Conservation (phyloP, 306 rosid genomes). For the Alnus glutinosa region DNA sequence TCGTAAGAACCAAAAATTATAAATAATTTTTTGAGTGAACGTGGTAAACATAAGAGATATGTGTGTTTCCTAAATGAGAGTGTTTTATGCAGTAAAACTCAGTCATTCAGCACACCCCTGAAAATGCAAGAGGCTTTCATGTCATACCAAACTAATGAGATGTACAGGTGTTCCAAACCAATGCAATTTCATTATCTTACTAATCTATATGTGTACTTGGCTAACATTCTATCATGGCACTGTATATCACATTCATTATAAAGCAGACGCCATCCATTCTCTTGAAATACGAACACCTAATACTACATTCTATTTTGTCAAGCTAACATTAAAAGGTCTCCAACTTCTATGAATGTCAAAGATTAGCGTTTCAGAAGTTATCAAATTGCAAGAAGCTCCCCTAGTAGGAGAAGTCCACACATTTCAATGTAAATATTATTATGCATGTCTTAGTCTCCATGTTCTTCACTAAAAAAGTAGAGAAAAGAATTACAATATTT, state of each 20-base stretch:
- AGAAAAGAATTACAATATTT: conserved; percentile 12
- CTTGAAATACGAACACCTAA: not conserved
- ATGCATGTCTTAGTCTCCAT: not conserved
- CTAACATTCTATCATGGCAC: not conserved
- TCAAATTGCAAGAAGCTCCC: not conserved
- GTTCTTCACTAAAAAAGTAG: not conserved
- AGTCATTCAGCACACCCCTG: not conserved
- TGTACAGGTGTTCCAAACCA: too few relatives aligned
- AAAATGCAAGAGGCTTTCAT: not conserved
- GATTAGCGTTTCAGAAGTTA: not conserved
- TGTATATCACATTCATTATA: not conserved
- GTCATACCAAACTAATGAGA: too few relatives aligned
- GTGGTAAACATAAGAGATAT: not conserved
- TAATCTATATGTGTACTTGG: too few relatives aligned
- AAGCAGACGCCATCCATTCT: not conserved
- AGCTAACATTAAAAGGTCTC: not conserved
- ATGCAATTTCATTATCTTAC: too few relatives aligned
- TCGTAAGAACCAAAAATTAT: not conserved
- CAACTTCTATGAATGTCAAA: not conserved
- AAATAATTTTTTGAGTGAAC: not conserved
- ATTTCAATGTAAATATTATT: not conserved
- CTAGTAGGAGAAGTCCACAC: not conserved
- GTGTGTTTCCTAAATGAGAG: not conserved
- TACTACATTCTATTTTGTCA: not conserved
- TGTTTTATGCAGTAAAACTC: not conserved